Evolutionary conservation across 2,329 filamentous ascomycete species (phyloP).

Genomic region (Chaetomium sp.): DNA sequence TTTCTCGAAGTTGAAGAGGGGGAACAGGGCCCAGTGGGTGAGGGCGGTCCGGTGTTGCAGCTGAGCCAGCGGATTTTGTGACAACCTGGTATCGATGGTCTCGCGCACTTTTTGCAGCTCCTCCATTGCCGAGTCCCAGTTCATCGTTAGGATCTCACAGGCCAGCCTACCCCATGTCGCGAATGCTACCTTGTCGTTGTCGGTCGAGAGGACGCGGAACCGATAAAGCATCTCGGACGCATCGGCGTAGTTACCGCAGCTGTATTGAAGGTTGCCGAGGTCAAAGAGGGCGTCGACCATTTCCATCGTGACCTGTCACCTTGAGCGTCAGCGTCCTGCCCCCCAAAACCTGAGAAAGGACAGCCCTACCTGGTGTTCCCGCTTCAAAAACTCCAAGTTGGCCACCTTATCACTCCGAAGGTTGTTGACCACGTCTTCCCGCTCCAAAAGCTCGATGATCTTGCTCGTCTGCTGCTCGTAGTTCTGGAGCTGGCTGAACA

Average conservation of each 20-base stretch:
- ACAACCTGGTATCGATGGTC: constrained; percentile 89
- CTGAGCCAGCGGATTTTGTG: constrained; percentile 94
- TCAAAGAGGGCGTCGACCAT: constrained; percentile 97
- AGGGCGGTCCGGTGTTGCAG: constrained; percentile 96
- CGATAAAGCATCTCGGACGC: constrained; percentile 94
- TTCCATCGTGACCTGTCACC: constrained; percentile 73
- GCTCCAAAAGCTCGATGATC: constrained; percentile 81
- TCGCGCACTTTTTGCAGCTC: constrained; percentile 90
- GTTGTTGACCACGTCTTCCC: constrained; percentile 87
- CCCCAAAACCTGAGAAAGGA: no score
- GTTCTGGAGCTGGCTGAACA: constrained; percentile 78
- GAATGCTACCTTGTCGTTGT: constrained; percentile 94
- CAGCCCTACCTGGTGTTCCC: constrained; percentile 77
- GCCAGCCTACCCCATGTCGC: constrained; percentile 98
- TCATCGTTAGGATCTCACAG: constrained; percentile 89
- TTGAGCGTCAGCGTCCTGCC: constrained; percentile 19
- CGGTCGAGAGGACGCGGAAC: constrained; percentile 96
- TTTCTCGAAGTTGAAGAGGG: constrained; percentile 95
- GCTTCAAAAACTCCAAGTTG: constrained; percentile 97
- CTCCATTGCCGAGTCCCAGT: constrained; percentile 93
- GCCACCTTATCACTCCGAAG: constrained; percentile 95
- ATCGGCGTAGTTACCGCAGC: constrained; percentile 88
- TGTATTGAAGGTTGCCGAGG: constrained; percentile 96
- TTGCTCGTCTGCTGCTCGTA: constrained; percentile 86
- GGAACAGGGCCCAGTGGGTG: constrained; percentile 98